Evolutionary conservation across 352 stramenopile genomes (phyloP).

Genomic region (Globisporangium uncinulatum): DNA sequence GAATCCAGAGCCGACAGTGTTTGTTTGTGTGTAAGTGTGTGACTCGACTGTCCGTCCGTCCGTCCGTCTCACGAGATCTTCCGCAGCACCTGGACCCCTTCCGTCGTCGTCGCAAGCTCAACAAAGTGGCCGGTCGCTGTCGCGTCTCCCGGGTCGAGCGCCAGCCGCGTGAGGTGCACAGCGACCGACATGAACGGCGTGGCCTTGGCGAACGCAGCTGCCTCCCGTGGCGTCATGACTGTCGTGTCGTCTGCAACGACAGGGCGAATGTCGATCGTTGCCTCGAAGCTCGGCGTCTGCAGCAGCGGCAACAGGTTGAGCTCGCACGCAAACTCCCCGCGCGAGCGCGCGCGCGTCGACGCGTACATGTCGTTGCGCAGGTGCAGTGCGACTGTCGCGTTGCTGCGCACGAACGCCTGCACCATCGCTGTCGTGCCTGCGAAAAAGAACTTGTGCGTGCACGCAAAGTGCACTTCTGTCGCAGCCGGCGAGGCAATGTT

Average conservation of each 20-base stretch:
- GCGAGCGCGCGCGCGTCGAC: conserved; percentile 36
- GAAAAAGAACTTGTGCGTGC: conserved; percentile 61
- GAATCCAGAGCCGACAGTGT: neutral
- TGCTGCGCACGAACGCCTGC: conserved; percentile 24
- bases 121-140: conserved; percentile 34
- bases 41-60: too few species aligned
- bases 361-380: conserved; percentile 74
- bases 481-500: conserved; percentile 3
- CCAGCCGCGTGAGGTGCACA: conserved; percentile 30
- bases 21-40: neutral
- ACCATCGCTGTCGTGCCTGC: conserved; percentile 24
- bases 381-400: conserved; percentile 28
- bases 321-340: conserved; percentile 43
- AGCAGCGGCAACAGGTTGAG: conserved; percentile 33
- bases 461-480: conserved; percentile 44
- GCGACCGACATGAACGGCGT: conserved; percentile 51
- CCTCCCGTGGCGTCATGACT: conserved; percentile 53
- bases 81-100: conserved; percentile 53
- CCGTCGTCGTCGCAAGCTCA: conserved; percentile 28
- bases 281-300: conserved; percentile 27
- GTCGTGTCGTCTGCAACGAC: conserved; percentile 13
- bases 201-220: conserved; percentile 23
- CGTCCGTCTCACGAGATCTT: conserved; percentile 31
- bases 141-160: conserved; percentile 30
- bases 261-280: conserved; percentile 42